phyloP scores from a whole-genome alignment of 2,329 filamentous ascomycete genomes.

The Pseudogymnoascus sp. region DNA sequence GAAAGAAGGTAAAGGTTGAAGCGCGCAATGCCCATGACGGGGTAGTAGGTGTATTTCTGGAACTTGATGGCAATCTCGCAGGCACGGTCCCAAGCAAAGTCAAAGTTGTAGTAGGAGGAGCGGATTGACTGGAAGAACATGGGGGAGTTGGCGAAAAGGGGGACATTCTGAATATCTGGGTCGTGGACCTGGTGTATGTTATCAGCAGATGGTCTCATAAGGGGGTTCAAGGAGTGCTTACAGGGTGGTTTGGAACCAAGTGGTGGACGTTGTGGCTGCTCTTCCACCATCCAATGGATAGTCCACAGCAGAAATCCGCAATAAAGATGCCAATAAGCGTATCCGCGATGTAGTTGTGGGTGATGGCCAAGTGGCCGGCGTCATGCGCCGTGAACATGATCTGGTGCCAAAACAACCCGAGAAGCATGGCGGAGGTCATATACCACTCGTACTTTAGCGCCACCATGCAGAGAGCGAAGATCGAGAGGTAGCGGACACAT shows the following conservation, averaged over 20 bases:
- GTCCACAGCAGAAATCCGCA: slow-evolving; percentile 57
- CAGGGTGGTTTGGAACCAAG: slow-evolving; percentile 56
- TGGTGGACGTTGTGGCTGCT: slow-evolving; percentile 62
- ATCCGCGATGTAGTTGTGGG: slow-evolving; percentile 49
- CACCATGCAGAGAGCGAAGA: slow-evolving; percentile 43
- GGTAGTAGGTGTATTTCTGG: slow-evolving; percentile 63
- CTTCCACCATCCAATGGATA: slow-evolving; percentile 65
- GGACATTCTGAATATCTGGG: slow-evolving; percentile 58
- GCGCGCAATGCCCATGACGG: slow-evolving; percentile 57
- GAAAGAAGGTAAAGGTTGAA: slow-evolving; percentile 66
- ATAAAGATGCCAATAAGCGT: slow-evolving; percentile 55
- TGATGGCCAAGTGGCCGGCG: slow-evolving; percentile 56
- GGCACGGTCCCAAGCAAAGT: slow-evolving; percentile 54
- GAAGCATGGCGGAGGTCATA: slow-evolving; percentile 46
- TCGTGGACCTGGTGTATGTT: slow-evolving; percentile 29
- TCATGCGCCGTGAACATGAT: slow-evolving; percentile 64
- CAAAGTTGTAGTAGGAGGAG: slow-evolving; percentile 56
- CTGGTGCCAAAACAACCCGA: slow-evolving; percentile 62
- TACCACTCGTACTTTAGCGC: slow-evolving; percentile 46
- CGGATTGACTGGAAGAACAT: slow-evolving; percentile 56
- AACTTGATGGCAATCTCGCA: slow-evolving; percentile 52
- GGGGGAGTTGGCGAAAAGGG: slow-evolving; percentile 60
- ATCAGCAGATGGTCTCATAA: not conserved
- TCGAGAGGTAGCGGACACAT: slow-evolving; percentile 41
- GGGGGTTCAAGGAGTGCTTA: slow-evolving; percentile 29